Percentiles rank a stretch among this genome's conserved stretches.
Conservation (phyloP, 1,139 yeast species). For the Pichia terricola region DNA sequence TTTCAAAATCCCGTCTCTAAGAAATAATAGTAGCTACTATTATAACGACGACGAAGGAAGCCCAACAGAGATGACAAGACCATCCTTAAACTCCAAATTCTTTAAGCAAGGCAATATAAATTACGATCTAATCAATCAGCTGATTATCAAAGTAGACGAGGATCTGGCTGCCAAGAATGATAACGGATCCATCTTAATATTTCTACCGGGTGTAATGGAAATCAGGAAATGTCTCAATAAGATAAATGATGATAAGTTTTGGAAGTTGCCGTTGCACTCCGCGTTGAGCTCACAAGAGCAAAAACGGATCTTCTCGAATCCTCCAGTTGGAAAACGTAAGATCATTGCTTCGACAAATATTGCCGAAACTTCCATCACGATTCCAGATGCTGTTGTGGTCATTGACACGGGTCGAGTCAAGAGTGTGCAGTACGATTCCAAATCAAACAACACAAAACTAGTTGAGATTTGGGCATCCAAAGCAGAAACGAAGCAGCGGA, state of each 20-base stretch:
- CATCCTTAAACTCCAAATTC: conserved; percentile 54
- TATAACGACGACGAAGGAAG: conserved; percentile 2
- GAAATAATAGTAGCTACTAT: neutral
- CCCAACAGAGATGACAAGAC: conserved; percentile 31
- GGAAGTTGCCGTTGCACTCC: conserved; percentile 72
- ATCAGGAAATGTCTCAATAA: conserved; percentile 49
- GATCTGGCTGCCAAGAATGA: conserved; percentile 33
- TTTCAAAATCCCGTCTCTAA: conserved; percentile 32
- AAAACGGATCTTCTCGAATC: conserved; percentile 51
- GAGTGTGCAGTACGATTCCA: conserved; percentile 59
- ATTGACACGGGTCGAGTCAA: conserved; percentile 85
- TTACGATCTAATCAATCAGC: conserved; percentile 55
- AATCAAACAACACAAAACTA: conserved; percentile 57
- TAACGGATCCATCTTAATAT: conserved; percentile 70
- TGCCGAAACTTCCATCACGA: conserved; percentile 55
- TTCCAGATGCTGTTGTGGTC: conserved; percentile 90
- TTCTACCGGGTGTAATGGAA: conserved; percentile 87
- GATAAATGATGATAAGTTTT: conserved; percentile 21
- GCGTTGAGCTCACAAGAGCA: conserved; percentile 81
- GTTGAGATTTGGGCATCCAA: conserved; percentile 81
- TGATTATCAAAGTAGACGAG: conserved; percentile 45
- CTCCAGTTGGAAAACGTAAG: conserved; percentile 52
- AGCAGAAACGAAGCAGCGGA: conserved; percentile 86
- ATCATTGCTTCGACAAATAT: conserved; percentile 86
- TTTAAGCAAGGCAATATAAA: conserved; percentile 61